Percentiles rank a stretch among this genome's conserved stretches.
These are phyloP conservation scores for Heterobasidion parviporum DNA, from an alignment of 1,284 basidiomycete species.

Conservation along the genomic window DNA sequence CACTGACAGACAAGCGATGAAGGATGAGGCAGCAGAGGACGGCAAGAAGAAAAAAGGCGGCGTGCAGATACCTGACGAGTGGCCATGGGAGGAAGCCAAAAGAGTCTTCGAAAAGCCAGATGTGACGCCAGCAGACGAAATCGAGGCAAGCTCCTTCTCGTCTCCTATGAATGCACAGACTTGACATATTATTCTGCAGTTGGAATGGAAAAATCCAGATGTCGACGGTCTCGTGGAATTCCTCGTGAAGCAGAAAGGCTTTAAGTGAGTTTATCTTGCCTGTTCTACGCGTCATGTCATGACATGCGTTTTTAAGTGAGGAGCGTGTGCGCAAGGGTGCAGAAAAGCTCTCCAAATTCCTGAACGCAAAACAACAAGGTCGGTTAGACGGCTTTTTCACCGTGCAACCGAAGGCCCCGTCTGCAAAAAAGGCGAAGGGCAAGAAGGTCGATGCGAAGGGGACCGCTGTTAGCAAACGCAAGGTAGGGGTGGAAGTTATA, in stretches of 20 bases:
- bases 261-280: conserved; percentile 58
- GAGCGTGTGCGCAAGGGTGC: conserved; percentile 94
- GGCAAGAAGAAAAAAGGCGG: conserved; percentile 56
- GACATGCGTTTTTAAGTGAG: conserved; percentile 49
- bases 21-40: conserved; percentile 44
- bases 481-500: conserved; percentile 31
- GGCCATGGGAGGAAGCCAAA: conserved; percentile 96
- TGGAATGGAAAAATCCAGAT: conserved; percentile 94
- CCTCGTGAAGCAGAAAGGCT: conserved; percentile 92
- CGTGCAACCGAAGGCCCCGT: conserved; percentile 44
- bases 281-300: background rate
- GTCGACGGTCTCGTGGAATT: conserved; percentile 93
- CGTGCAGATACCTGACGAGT: conserved; percentile 81
- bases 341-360: conserved; percentile 83
- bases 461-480: conserved; percentile 50
- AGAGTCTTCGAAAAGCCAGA: conserved; percentile 86
- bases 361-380: conserved; percentile 92
- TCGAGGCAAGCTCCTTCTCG: conserved; percentile 57
- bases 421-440: conserved; percentile 34
- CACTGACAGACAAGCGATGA: conserved; percentile 32
- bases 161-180: background rate
- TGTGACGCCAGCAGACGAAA: conserved; percentile 76
- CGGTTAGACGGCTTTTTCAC: conserved; percentile 94
- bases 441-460: conserved; percentile 24
- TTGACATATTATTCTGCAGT: conserved; percentile 31